Base-by-base conservation (phyloP, 768 basidiomycete genomes). In the Scleroderma citrinum region DNA sequence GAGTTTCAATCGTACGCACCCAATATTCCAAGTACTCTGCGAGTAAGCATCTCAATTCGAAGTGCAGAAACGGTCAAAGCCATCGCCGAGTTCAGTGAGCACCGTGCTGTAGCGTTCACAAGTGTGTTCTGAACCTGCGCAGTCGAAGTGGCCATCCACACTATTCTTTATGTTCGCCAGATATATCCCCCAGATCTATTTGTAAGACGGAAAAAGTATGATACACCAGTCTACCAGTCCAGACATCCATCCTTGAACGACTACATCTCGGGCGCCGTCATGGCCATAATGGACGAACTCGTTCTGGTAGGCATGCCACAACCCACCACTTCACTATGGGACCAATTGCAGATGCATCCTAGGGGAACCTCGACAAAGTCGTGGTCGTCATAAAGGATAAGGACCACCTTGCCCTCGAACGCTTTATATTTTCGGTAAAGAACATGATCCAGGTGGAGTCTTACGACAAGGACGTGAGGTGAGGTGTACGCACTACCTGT, bases 141-240 rank as follows among this genome's bases (percentile, higher is more conserved):
- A 98, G 95, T 98, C 57, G 95, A 98, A 62, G 88, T 94, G 26
- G 89, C 90, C 10, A 84, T 96, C 51, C 94, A 97, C 61, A 85
- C 85, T 3, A 91, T 98, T 53, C 77, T 98, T 5, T 96, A 90
- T 60, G 81, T 92, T 24, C 84, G 95, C 17, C 85, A 88, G 56
- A 76, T 98, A 44, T 98, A 97, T 59, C 95, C 94, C 0, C 73
- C 85, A 37, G 88, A 89, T 48, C 74, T 96, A 17, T 98, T 98
- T 63, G 76, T 87, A 34, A 78, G 92, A 36, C 77, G 89, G 49
- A 87, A 87, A 70, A 93, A 92, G 64, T 96, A 93, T 65, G 83
- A 91, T 51, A 86, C 86, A 0, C 87, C 91, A 0, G 91, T 95
- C 10, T 97, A 83, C 62, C 92, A 96, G 69, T 92, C 90, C 3